Conservation (phyloP, 1,284 basidiomycete genomes). For the Moesziomyces parantarcticus region DNA sequence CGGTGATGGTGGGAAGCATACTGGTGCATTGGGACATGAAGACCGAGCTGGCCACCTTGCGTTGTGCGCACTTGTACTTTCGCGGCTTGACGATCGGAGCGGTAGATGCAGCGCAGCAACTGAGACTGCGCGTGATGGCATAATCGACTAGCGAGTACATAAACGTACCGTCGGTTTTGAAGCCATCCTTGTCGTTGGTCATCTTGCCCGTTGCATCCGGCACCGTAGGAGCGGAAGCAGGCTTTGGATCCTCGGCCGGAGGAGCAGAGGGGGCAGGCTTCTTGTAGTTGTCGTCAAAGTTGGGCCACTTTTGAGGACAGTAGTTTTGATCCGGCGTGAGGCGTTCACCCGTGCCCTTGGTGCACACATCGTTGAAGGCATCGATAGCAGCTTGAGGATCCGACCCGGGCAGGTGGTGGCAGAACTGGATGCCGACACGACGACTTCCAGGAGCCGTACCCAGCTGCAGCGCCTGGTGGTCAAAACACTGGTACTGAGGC, state of each 20-base stretch:
- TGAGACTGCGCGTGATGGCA: constrained; percentile 21
- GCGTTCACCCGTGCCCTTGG: background rate
- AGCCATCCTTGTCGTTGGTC: constrained; percentile 32
- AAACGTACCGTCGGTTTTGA: constrained; percentile 30
- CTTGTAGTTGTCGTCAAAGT: constrained; percentile 22
- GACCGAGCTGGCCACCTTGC: constrained; percentile 9
- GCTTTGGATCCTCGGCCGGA: background rate
- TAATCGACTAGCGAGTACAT: constrained; percentile 35
- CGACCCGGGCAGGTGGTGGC: constrained; percentile 8
- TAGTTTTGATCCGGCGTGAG: constrained; percentile 12
- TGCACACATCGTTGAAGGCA: constrained; percentile 14
- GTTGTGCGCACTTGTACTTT: constrained; percentile 31
- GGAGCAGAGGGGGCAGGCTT: constrained; percentile 14
- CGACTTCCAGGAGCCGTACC: constrained; percentile 7
- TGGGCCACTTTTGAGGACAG: constrained; percentile 34
- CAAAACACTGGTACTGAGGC: constrained; percentile 12
- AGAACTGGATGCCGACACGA: constrained; percentile 26
- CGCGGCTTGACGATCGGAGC: constrained; percentile 19
- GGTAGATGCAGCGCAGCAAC: constrained; percentile 20
- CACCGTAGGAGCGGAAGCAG: background rate
- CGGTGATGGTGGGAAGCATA: constrained; percentile 20
- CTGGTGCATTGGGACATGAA: constrained; percentile 37
- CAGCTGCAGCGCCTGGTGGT: constrained; percentile 10
- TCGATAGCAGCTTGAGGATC: constrained; percentile 3
- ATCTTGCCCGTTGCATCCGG: constrained; percentile 4